These are phyloP conservation scores for Beauveria pseudobassiana DNA, from an alignment of 2,329 filamentous ascomycete species.

Conservation along the genomic window DNA sequence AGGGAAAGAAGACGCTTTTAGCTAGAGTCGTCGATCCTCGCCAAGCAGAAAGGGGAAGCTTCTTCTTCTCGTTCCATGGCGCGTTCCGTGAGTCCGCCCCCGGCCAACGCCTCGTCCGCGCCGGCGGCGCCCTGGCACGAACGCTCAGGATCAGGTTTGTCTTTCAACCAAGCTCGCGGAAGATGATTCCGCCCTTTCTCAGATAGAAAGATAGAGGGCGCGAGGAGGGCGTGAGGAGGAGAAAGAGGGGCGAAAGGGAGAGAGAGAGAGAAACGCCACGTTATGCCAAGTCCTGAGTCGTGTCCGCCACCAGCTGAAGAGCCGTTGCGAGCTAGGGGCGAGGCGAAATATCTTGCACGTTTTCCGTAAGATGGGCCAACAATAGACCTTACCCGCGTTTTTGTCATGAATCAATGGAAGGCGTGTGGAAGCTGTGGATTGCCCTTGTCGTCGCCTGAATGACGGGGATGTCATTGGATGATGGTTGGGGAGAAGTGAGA, in stretches of 20 bases:
- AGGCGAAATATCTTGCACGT: not conserved
- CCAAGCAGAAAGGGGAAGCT: not conserved
- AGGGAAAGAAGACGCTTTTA: not conserved
- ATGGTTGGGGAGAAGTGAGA: not conserved
- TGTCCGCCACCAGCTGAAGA: constrained; percentile 4
- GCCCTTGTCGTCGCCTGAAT: not conserved
- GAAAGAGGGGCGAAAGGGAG: not conserved
- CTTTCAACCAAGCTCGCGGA: not conserved
- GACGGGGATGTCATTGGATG: not conserved
- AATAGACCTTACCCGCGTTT: not conserved
- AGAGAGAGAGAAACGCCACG: not conserved
- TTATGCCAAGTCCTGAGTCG: not conserved
- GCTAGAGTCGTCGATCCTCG: not conserved
- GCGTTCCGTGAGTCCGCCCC: no score
- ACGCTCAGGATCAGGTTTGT: constrained; percentile 7
- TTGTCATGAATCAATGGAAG: not conserved
- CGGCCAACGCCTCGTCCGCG: not conserved
- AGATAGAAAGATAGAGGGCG: not conserved
- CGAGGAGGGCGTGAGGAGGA: not conserved
- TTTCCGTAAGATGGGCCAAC: no score
- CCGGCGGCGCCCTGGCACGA: not conserved
- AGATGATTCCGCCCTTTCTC: not conserved
- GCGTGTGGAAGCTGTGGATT: constrained; percentile 6
- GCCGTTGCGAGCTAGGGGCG: not conserved
- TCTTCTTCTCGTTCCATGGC: not conserved